Base-by-base conservation (phyloP, 2,329 filamentous ascomycete species). In the Raffaelea deltoideospora region DNA sequence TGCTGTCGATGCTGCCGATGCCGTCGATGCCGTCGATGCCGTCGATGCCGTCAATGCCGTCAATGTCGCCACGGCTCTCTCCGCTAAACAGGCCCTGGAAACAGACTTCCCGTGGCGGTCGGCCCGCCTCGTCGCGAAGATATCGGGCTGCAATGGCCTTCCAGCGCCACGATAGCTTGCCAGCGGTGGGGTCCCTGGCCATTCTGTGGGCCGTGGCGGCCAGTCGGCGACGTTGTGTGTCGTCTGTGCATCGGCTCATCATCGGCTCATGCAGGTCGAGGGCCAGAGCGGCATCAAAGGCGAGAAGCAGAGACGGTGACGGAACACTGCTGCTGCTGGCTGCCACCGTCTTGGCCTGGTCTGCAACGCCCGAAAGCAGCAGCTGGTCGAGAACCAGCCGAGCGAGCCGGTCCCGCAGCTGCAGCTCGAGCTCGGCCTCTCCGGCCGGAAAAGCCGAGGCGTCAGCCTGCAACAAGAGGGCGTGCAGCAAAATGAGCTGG, bases 91-190 rank as follows among this genome's bases (percentile, higher is more conserved):
- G 43, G n/a, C 43, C 41, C 9, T 34, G 34, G 24, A 63, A 58
- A 1, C 43, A 49, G 5, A 52, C 54, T 2, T 56, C 57, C 3
- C 51, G 52, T 8, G 56, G 42, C 0, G 50, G 48, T 7, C 53
- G 48, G 15, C 61, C 38, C n/a, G n/a, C n/a, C 1, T 50, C 43
- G 5, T 51, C 42, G 1, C 53, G 47, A 18, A 64, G 52, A 34
- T 59, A 52, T 5, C 48, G 57, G 5, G 53, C 52, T 10, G 69
- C 45, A 37, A 69, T 63, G 3, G 53, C 58, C 37, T 60, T 56
- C 21, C 66, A 44, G 42, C 59, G 60, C 65, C 66, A 69, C 6
- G 61, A 64, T 9, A 43, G 37, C 24, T 46, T 43, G n/a, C 37
- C 35, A 4, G 7, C 5, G 7, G n/a, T 17, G 9, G 44, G 40